These are phyloP conservation scores for Jacaranda mimosifolia DNA, from an alignment of 257 asterid species.

Conservation along the genomic window DNA sequence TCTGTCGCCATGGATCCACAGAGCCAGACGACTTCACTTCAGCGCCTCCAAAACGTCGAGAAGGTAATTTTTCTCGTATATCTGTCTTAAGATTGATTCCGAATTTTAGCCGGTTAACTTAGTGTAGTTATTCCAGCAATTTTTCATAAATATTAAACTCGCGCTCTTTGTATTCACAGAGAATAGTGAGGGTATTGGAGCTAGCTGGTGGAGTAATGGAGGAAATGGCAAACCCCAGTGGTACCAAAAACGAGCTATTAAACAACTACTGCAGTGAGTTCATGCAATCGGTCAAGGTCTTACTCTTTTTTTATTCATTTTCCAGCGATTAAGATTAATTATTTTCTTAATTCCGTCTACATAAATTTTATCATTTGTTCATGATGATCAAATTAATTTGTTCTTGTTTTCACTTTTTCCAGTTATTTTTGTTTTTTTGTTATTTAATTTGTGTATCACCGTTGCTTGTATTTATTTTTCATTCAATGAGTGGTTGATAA, in stretches of 20 bases:
- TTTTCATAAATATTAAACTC: background rate
- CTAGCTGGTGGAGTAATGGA: constrained; percentile 94
- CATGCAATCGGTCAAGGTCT: constrained; percentile 85
- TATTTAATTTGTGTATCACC: too few relatives aligned
- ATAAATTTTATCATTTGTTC: too few relatives aligned
- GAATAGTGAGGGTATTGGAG: constrained; percentile 88
- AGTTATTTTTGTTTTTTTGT: too few relatives aligned
- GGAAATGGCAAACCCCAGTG: constrained; percentile 88
- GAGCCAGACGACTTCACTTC: constrained; percentile 74
- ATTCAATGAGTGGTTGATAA: too few relatives aligned
- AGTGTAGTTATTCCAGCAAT: too few relatives aligned
- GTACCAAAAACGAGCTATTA: constrained; percentile 84
- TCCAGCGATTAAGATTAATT: background rate
- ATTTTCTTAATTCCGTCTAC: too few relatives aligned
- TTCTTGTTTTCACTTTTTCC: too few relatives aligned
- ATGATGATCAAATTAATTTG: too few relatives aligned
- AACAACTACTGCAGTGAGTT: constrained; percentile 81
- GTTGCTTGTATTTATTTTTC: too few relatives aligned
- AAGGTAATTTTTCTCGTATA: constrained; percentile 54
- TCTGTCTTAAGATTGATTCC: background rate
- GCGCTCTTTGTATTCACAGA: constrained; percentile 46
- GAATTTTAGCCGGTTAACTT: background rate
- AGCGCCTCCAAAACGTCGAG: constrained; percentile 88
- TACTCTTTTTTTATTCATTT: background rate
- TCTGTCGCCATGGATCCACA: constrained; percentile 70